A percentile compares a stretch with the other conserved stretches of the same genome.
These are phyloP conservation scores for Arachis stenosperma DNA, from an alignment of 306 rosid species.

Conservation along the genomic window DNA sequence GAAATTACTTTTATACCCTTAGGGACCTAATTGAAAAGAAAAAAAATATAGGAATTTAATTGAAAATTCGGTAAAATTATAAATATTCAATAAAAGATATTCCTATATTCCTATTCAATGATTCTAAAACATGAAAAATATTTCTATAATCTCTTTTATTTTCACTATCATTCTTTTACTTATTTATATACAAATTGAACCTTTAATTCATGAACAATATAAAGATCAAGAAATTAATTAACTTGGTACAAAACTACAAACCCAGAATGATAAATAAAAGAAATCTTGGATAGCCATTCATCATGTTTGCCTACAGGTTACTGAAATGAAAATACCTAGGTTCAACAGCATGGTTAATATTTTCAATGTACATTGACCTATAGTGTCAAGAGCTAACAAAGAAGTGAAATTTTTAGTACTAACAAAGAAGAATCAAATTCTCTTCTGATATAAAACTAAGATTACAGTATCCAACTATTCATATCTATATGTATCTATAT, in stretches of 20 bases:
- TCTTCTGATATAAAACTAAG: background rate
- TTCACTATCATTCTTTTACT: no score
- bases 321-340: background rate
- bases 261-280: background rate
- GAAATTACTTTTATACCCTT: no score
- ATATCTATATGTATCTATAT: no score
- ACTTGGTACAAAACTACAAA: background rate
- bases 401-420: background rate
- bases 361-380: background rate
- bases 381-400: background rate
- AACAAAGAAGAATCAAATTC: constrained; percentile 12
- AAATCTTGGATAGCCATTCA: background rate
- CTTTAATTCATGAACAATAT: background rate
- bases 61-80: no score
- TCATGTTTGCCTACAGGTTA: constrained; percentile 9
- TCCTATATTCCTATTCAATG: no score
- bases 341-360: background rate
- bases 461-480: no score
- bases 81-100: no score
- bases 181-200: no score
- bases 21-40: no score
- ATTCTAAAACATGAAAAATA: no score
- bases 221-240: background rate
- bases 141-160: no score
- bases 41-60: no score